Base-by-base conservation (phyloP, 2,329 filamentous ascomycete species). In the Phoma herbarum region DNA sequence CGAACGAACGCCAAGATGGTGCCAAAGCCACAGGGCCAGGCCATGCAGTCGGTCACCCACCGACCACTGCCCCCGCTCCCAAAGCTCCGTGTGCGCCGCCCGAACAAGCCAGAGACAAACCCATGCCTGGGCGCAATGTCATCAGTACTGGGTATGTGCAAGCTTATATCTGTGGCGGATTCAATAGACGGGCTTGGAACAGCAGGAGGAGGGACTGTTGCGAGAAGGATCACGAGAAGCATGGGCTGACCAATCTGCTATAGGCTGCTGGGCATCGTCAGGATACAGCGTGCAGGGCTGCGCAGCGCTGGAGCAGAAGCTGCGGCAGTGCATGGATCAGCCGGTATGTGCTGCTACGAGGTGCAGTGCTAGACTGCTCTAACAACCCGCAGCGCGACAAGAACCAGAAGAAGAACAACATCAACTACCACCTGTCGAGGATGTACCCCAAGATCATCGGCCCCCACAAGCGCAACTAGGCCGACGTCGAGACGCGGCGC, bases 371-470 rank as follows among this genome's bases (percentile, higher is more conserved):
- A 10, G 42, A 4, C 46, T 23, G 20, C 39, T 29, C 61, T 66
- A 49, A 69, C 60, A 39, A 28, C 55, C 23, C 58, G 61, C 74
- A 89, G 87, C 86, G 83, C 83, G 78, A 84, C 46, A 77, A 78
- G 63, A 77, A 80, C 54, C 76, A 79, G 64, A 86, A 86, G 75
- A 92, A 89, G 81, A 94, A 88, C 77, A 87, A 86, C 64, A 93
- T 98, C 86, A 98, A 98, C 81, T 93, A 93, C 83, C 93, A 97
- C 77, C 82, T 98, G 42, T 85, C 86, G 66, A 87, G 95, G 71
- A 86, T 91, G 81, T 90, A 90, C 70, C 87, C 88, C 14, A 87
- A 89, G 76, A 82, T 96, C 82, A 85, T 89, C 80, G 85, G 89
- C 72, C 84, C 88, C 65, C 81, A 88, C 85, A 86, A 93, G 79